Percentiles rank a stretch among this genome's conserved stretches.
Conservation (phyloP, 495 filamentous ascomycete species). For the Extremus antarcticus region DNA sequence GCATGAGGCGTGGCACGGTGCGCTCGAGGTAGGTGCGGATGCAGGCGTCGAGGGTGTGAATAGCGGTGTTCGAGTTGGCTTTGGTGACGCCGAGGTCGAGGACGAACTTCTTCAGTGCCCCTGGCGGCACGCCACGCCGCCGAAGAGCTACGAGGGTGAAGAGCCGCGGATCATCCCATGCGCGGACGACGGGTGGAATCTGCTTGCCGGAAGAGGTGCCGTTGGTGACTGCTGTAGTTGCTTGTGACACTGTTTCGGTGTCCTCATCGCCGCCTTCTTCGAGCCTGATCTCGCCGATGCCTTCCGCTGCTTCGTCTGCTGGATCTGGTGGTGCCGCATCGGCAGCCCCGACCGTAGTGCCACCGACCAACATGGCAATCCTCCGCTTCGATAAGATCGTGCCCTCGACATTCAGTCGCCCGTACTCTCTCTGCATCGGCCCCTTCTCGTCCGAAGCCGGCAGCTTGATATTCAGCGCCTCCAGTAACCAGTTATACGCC, state of each 20-base stretch:
- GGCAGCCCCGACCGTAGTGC: slow-evolving; percentile 19
- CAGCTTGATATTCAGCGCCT: slow-evolving; percentile 57
- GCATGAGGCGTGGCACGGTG: slow-evolving; percentile 74
- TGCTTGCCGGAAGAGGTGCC: slow-evolving; percentile 15
- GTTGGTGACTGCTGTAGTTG: slow-evolving; percentile 7
- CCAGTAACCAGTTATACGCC: slow-evolving; percentile 82
- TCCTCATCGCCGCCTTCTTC: slow-evolving; percentile 41
- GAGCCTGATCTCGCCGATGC: slow-evolving; percentile 11
- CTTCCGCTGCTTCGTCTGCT: slow-evolving; percentile 10
- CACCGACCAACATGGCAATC: slow-evolving; percentile 61
- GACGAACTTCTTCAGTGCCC: slow-evolving; percentile 76
- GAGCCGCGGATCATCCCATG: slow-evolving; percentile 82
- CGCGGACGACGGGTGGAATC: slow-evolving; percentile 45
- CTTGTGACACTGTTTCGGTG: slow-evolving; percentile 8
- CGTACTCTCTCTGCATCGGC: slow-evolving; percentile 79
- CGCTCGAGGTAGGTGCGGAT: slow-evolving; percentile 73
- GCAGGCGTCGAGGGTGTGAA: slow-evolving; percentile 62
- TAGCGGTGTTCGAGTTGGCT: slow-evolving; percentile 58
- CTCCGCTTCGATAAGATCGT: slow-evolving; percentile 77
- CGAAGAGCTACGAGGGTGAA: slow-evolving; percentile 81
- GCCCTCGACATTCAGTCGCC: slow-evolving; percentile 69
- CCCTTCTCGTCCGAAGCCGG: slow-evolving; percentile 29
- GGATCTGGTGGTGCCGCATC: background rate
- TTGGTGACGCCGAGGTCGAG: slow-evolving; percentile 84
- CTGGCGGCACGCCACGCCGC: slow-evolving; percentile 73